Evolutionary conservation across 2,329 filamentous ascomycete species (phyloP), one percentile per base, ranked within the genome.

Genomic region (Escovopsis sp.): DNA sequence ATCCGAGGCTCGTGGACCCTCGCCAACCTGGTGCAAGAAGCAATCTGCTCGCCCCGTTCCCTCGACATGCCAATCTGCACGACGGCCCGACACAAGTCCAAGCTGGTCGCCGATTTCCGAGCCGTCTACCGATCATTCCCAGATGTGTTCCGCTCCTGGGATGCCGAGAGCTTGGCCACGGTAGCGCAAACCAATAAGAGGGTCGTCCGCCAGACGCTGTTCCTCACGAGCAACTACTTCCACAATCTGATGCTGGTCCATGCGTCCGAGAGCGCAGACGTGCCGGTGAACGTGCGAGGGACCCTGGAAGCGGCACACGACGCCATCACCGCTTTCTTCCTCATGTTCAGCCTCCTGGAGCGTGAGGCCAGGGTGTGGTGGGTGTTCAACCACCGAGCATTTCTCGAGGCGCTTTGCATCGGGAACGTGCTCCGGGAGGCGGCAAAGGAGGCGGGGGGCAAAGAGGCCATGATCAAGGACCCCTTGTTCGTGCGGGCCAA

Each of bases 221-320:
- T 86, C 54, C 64, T 88, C 28, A 82, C 79, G n/a, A 83, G 77
- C 58, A 88, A 87, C 55, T 88, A 85, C 61, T 85, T 80, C 59
- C 84, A 89, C 56, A 86, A 84, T 56, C 67, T 88, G 23, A 87
- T 87, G 82, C 65, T 87, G 9, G 73, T 88, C 18, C 80, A 87
- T 52, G 78, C 80, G 0, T 80, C 78, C 12, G 80, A 83, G 53
- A 79, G 80, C 48, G 59, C 69, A 0, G 73, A 76, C 53, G 72
- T 80, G 2, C 72, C 74, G 1, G 66, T 75, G 41, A 83, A 88
- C 55, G 67, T 83, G 15, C 68, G 77, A 15, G 80, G 75, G 4
- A 82, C 82, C 3, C 63, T 88, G 11, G 82, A 87, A 58, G 81
- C 82, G 0, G 83, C 83, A 0, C 78, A 85, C 51, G 80, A 83